Percentiles rank a stretch among this genome's conserved stretches.
Conservation (phyloP, 1,284 basidiomycete genomes). For the Sanguinoderma infundibulare region DNA sequence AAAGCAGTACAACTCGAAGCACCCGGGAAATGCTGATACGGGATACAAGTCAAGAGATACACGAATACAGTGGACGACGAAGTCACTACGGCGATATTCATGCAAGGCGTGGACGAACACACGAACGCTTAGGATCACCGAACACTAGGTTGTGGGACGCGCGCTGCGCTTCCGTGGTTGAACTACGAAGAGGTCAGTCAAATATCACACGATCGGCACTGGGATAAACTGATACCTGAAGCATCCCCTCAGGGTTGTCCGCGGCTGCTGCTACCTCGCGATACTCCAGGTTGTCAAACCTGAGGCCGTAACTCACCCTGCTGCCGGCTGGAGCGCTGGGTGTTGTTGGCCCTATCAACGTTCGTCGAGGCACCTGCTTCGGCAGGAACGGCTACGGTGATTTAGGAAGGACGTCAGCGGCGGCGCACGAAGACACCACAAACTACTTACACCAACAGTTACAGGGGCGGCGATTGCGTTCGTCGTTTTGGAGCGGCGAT, state of each 20-base stretch:
- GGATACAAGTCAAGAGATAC: not conserved
- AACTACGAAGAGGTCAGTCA: not conserved
- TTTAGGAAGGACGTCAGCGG: too few relatives aligned
- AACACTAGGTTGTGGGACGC: too few relatives aligned
- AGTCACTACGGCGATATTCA: too few relatives aligned
- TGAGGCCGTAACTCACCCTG: not conserved
- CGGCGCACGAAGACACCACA: too few relatives aligned
- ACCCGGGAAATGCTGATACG: not conserved
- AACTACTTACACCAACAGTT: not conserved
- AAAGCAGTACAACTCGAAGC: too few relatives aligned
- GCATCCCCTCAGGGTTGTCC: too few relatives aligned
- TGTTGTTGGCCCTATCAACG: not conserved
- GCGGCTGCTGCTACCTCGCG: not conserved
- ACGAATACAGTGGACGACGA: not conserved
- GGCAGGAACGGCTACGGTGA: not conserved
- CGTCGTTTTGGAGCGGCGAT: not conserved
- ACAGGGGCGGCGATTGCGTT: not conserved
- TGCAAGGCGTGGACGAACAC: too few relatives aligned
- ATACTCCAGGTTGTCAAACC: not conserved
- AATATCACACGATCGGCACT: not conserved
- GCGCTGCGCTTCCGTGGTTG: not conserved
- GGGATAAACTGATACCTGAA: too few relatives aligned
- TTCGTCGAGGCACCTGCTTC: not conserved
- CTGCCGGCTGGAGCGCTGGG: not conserved
- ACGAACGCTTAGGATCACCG: too few relatives aligned